Percentiles rank a stretch among this genome's conserved stretches.
Evolutionary conservation across 148 eudicot genomes (phyloP).

Genomic region (Rhododendron mucronatum): DNA sequence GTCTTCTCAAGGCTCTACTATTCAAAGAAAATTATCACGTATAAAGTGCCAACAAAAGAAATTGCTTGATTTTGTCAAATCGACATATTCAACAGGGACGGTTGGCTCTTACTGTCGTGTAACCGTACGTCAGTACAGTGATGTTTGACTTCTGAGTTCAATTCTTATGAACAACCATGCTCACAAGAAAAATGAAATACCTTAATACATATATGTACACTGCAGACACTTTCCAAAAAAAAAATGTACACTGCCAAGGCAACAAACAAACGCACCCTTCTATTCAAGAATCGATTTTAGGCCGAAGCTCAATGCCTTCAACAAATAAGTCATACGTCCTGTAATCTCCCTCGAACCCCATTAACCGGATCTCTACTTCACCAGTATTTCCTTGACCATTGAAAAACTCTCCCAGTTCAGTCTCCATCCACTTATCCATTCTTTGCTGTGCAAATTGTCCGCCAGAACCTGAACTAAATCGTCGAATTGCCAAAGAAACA

Average conservation of each 20-base stretch:
- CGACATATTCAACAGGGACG: too few relatives aligned
- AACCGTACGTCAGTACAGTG: too few relatives aligned
- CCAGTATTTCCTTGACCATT: conserved; percentile 17
- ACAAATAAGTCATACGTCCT: conserved; percentile 53
- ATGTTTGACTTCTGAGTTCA: too few relatives aligned
- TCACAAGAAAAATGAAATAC: neutral
- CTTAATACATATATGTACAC: neutral
- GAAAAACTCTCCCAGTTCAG: conserved; percentile 47
- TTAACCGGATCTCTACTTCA: conserved; percentile 35
- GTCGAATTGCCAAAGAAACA: neutral
- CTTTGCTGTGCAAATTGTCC: conserved; percentile 27
- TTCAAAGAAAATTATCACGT: too few relatives aligned
- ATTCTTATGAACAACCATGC: neutral
- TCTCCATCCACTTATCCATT: conserved; percentile 57
- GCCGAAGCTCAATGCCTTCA: conserved; percentile 64
- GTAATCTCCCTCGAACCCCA: conserved; percentile 30
- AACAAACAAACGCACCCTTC: neutral
- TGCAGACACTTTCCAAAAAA: too few relatives aligned
- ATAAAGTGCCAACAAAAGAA: too few relatives aligned
- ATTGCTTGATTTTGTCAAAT: too few relatives aligned
- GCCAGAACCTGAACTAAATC: neutral
- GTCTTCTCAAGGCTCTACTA: too few relatives aligned
- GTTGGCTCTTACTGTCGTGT: too few relatives aligned
- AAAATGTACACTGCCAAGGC: neutral
- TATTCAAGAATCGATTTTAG: conserved; percentile 17